phyloP scores from a whole-genome alignment of 1,139 yeast genomes.

The Pneumocystis canis region DNA sequence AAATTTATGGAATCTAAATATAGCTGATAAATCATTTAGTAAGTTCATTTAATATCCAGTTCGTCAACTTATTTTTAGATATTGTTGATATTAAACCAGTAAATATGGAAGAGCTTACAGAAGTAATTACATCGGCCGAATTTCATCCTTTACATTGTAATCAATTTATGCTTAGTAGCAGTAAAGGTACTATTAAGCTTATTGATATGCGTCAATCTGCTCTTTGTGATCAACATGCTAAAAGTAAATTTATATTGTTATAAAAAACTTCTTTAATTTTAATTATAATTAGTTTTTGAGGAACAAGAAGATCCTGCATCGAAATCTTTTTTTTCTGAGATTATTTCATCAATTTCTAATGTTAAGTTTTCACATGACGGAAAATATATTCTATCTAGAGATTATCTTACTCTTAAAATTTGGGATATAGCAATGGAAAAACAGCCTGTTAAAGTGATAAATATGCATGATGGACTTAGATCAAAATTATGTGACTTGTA shows the following conservation, averaged over 20 bases:
- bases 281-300: constrained; percentile 41
- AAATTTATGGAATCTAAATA: constrained; percentile 88
- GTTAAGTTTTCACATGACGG: constrained; percentile 89
- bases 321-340: constrained; percentile 93
- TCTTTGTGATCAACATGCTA: constrained; percentile 79
- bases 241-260: constrained; percentile 22
- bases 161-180: constrained; percentile 88
- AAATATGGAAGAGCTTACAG: constrained; percentile 97
- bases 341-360: constrained; percentile 87
- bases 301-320: constrained; percentile 86
- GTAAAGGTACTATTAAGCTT: constrained; percentile 88
- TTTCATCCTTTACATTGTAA: constrained; percentile 91
- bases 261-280: background rate
- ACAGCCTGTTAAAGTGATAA: constrained; percentile 84
- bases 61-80: constrained; percentile 13
- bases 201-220: constrained; percentile 96
- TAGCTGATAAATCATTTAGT: constrained; percentile 89
- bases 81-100: constrained; percentile 97
- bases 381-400: constrained; percentile 85
- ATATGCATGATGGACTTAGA: constrained; percentile 88
- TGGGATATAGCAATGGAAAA: constrained; percentile 98
- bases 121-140: constrained; percentile 95
- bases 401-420: constrained; percentile 90
- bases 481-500: constrained; percentile 92
- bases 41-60: background rate